These are phyloP conservation scores for Pseudogymnoascus sp. DNA, from an alignment of 2,329 filamentous ascomycete species.

Conservation along the genomic window DNA sequence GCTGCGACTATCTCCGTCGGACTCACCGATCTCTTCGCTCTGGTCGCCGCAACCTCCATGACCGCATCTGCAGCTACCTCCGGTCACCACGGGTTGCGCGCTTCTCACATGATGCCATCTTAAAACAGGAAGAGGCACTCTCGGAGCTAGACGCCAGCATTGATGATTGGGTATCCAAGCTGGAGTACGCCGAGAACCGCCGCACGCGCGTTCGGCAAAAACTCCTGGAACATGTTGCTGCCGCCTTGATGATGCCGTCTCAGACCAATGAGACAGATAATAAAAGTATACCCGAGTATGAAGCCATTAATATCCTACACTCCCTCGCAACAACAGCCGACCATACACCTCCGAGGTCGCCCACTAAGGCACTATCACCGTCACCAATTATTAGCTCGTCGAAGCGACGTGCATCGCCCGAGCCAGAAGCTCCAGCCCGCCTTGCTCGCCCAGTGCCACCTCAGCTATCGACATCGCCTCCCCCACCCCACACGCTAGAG, in stretches of 20 bases:
- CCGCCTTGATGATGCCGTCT: conserved; percentile 49
- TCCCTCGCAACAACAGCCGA: conserved; percentile 20
- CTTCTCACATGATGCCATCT: conserved; percentile 65
- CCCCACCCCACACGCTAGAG: conserved; percentile 37
- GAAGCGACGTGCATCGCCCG: not conserved
- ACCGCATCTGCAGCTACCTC: conserved; percentile 68
- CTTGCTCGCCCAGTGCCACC: conserved; percentile 18
- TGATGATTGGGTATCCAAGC: conserved; percentile 71
- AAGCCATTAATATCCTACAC: conserved; percentile 13
- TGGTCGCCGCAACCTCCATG: conserved; percentile 69
- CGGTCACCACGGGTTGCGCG: conserved; percentile 61
- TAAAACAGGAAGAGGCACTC: conserved; percentile 73
- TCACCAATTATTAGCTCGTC: conserved; percentile 20
- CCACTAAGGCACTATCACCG: conserved; percentile 36
- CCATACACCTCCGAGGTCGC: conserved; percentile 47
- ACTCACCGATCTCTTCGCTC: conserved; percentile 67
- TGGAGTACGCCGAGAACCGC: conserved; percentile 74
- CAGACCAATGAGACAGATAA: conserved; percentile 24
- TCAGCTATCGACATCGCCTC: conserved; percentile 37
- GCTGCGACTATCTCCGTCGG: conserved; percentile 68
- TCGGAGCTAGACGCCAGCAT: conserved; percentile 70
- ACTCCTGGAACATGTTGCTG: conserved; percentile 72
- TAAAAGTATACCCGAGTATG: conserved; percentile 38
- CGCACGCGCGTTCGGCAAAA: conserved; percentile 69
- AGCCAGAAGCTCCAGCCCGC: conserved; percentile 15